A percentile compares a stretch with the other conserved stretches of the same genome.
Conservation (phyloP, 1,139 yeast species). For the Taiozyma sp. region DNA sequence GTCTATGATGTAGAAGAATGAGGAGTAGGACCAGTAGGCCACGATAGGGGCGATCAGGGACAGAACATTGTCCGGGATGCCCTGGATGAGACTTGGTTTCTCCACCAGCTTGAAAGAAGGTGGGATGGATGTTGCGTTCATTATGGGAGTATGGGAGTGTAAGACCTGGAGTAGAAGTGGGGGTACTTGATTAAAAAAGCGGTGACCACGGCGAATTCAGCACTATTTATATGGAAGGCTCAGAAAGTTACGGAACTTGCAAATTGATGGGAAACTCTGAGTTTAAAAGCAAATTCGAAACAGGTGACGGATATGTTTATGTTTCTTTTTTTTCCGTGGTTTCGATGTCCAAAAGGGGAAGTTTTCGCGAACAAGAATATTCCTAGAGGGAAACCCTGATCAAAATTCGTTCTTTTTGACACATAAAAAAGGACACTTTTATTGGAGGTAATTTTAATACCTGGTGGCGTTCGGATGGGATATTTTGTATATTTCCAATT, state of each 20-base stretch:
- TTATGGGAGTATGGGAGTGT: not conserved
- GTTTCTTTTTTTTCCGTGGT: not conserved
- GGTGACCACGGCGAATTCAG: too few relatives aligned
- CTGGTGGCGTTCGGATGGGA: too few relatives aligned
- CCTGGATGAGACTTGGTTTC: slow-evolving; percentile 43
- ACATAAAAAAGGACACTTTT: too few relatives aligned
- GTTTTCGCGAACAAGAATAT: not conserved
- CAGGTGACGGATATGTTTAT: not conserved
- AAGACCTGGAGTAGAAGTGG: not conserved
- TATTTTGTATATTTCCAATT: too few relatives aligned
- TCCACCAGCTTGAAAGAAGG: slow-evolving; percentile 16
- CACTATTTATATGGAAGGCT: too few relatives aligned
- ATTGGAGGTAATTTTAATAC: too few relatives aligned
- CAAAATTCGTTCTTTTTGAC: too few relatives aligned
- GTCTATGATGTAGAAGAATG: slow-evolving; percentile 73
- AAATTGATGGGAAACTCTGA: not conserved
- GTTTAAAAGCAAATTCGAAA: not conserved
- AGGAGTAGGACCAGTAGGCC: slow-evolving; percentile 79
- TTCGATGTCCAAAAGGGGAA: not conserved
- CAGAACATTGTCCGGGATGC: slow-evolving; percentile 68
- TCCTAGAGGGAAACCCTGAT: not conserved
- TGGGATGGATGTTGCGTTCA: not conserved
- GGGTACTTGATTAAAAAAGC: too few relatives aligned
- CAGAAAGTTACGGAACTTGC: too few relatives aligned
- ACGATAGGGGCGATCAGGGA: slow-evolving; percentile 73